Evolutionary conservation across 257 asterid species (phyloP).

Genomic region (Plantago elongata): DNA sequence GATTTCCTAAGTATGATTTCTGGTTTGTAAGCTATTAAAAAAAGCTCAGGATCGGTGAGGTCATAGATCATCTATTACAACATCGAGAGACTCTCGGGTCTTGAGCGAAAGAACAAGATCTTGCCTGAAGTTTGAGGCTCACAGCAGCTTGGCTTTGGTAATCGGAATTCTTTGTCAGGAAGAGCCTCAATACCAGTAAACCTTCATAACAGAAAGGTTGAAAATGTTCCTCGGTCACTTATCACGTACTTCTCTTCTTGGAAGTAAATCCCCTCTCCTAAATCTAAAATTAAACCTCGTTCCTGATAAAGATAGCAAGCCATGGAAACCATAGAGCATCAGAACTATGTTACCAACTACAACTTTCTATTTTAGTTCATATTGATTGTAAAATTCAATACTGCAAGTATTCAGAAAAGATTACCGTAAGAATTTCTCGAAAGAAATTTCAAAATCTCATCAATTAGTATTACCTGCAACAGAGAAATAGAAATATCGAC

Average conservation of each 20-base stretch:
- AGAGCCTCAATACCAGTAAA: not conserved
- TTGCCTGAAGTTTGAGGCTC: no score
- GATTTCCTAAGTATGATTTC: no score
- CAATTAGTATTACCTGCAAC: slow-evolving; percentile 83
- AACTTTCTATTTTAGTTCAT: not conserved
- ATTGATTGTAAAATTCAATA: not conserved
- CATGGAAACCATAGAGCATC: slow-evolving; percentile 13
- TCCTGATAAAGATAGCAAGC: slow-evolving; percentile 36
- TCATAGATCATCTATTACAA: no score
- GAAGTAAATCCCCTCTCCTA: slow-evolving; percentile 78
- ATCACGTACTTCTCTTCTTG: slow-evolving; percentile 65
- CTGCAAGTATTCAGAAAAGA: not conserved
- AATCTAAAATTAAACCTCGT: slow-evolving; percentile 51
- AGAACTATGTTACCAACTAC: not conserved
- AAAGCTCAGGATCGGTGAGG: no score
- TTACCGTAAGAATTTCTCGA: slow-evolving; percentile 65
- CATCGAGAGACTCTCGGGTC: no score
- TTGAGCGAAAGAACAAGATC: no score
- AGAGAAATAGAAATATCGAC: slow-evolving; percentile 1
- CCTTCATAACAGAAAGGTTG: not conserved
- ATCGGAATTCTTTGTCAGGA: no score
- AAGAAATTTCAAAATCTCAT: slow-evolving; percentile 87
- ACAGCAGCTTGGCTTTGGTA: no score
- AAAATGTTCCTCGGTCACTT: slow-evolving; percentile 24
- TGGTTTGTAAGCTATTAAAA: no score